phyloP scores from a whole-genome alignment of 768 basidiomycete species.

The Fistulinella prunicolor region DNA sequence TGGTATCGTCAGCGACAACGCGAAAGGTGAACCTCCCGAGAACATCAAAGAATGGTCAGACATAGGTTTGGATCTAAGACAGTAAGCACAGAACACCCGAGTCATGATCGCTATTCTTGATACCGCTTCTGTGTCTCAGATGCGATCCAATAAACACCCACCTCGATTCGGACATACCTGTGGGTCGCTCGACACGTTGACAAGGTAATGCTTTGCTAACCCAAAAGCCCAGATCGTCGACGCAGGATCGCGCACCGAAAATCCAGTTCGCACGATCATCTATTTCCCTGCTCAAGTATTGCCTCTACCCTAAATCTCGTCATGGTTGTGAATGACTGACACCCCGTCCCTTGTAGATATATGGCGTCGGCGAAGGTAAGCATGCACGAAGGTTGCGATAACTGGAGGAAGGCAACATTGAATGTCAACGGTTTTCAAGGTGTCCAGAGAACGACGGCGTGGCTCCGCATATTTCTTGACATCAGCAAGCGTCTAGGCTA shows the following conservation, averaged over 20 bases:
- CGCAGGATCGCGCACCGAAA: slow-evolving; percentile 39
- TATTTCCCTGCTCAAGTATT: slow-evolving; percentile 36
- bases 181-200: slow-evolving; percentile 4
- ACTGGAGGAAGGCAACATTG: background rate
- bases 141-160: slow-evolving; percentile 31
- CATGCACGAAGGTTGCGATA: background rate
- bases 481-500: slow-evolving; percentile 32
- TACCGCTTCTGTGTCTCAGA: slow-evolving; percentile 8
- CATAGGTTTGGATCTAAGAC: slow-evolving; percentile 33
- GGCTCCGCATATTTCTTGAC: slow-evolving; percentile 37
- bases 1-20: slow-evolving; percentile 40
- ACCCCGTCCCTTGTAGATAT: slow-evolving; percentile 32
- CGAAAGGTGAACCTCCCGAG: slow-evolving; percentile 36
- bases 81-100: slow-evolving; percentile 16
- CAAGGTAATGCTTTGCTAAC: background rate
- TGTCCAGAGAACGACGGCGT: slow-evolving; percentile 36
- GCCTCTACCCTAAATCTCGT: background rate
- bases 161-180: slow-evolving; percentile 33
- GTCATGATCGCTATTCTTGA: background rate
- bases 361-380: slow-evolving; percentile 41
- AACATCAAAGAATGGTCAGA: slow-evolving; percentile 37
- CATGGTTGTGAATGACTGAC: background rate
- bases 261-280: slow-evolving; percentile 43
- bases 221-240: slow-evolving; percentile 31
- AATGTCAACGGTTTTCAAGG: slow-evolving; percentile 13